Conservation (phyloP, 2,329 filamentous ascomycete genomes). For the Cladosporium halotolerans region DNA sequence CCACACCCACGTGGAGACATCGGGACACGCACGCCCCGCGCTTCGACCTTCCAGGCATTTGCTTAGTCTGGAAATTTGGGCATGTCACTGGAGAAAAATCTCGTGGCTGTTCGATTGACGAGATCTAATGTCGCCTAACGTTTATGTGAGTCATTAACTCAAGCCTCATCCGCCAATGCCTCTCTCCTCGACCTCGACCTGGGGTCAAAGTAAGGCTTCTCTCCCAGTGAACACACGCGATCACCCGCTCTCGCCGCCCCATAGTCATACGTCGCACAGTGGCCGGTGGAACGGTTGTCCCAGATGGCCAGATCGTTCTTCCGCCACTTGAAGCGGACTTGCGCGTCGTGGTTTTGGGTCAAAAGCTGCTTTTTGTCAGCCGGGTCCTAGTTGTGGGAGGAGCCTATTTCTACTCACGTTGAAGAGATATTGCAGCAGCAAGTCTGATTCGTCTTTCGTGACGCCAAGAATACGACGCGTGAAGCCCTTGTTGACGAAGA, state of each 20-base stretch:
- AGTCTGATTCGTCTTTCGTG: slow-evolving; percentile 81
- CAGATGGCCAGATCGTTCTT: slow-evolving; percentile 50
- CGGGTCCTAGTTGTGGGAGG: slow-evolving; percentile 4
- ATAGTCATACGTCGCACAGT: slow-evolving; percentile 60
- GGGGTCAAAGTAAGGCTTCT: slow-evolving; percentile 50
- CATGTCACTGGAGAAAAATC: background rate
- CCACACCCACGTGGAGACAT: background rate
- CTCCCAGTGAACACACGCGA: slow-evolving; percentile 50
- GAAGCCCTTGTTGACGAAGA: slow-evolving; percentile 41
- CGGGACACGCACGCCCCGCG: background rate
- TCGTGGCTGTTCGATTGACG: background rate
- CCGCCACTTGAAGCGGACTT: slow-evolving; percentile 49
- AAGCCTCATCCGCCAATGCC: background rate
- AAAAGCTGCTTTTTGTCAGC: slow-evolving; percentile 39
- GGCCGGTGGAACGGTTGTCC: slow-evolving; percentile 58
- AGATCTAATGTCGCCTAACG: background rate
- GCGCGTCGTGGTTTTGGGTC: slow-evolving; percentile 46
- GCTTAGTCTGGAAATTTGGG: background rate
- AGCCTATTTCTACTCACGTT: slow-evolving; percentile 57
- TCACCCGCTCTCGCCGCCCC: slow-evolving; percentile 46
- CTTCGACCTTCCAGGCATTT: background rate
- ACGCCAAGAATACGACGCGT: slow-evolving; percentile 53
- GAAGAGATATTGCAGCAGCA: slow-evolving; percentile 68
- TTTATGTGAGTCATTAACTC: background rate
- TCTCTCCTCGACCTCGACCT: slow-evolving; percentile 40